Base-by-base conservation (phyloP, 805 yeast species). In the Zygotorulaspora chibaensis region DNA sequence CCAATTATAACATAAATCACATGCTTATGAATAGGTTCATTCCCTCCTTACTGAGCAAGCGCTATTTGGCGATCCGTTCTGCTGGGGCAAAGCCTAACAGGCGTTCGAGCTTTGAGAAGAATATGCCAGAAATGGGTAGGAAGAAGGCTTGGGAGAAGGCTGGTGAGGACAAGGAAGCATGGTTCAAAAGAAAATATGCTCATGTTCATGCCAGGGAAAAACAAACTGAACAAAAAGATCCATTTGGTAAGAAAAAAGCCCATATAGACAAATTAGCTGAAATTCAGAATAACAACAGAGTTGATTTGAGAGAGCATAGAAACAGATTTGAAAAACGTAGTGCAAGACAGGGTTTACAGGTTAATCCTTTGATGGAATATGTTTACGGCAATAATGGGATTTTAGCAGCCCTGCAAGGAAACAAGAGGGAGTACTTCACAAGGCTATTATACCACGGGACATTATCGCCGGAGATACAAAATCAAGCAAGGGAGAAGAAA, bases 341-440 rank as follows among this genome's bases (percentile, higher is more conserved):
- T 33, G 46, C 54, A 15, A 33, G 41, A 5, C 54, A 47, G 12
- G 47, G 55, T 10, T 41, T 65, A 15, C 49, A 54, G 35, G 58
- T 62, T 13, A 73, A 75, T 43, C 82, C 84, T 0, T 59, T 79
- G 29, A 64, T 74, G 40, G 96, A 88, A 58, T 83, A 82, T 58
- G 65, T 88, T 2, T 87, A 75, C 58, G 96, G 96, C 8, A 80
- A 83, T 0, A 82, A 84, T 45, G 69, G 95, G 0, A 91, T 89
- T 2, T 52, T 74, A 12, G 83, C 95, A 1, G 95, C 88, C 0
- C 67, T 89, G 47, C 61, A 66, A 16, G 75, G 82, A 8, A 67
- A 71, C 18, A 77, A 75, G 45, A 73, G 96, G 52, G 69, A 63
- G 11, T 73, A 72, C 42, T 77, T 74, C 60, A 74, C 76, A 30